Percentiles rank a stretch among this genome's conserved stretches.
phyloP scores from a whole-genome alignment of 768 basidiomycete genomes.

The Pleurotus platypus region DNA sequence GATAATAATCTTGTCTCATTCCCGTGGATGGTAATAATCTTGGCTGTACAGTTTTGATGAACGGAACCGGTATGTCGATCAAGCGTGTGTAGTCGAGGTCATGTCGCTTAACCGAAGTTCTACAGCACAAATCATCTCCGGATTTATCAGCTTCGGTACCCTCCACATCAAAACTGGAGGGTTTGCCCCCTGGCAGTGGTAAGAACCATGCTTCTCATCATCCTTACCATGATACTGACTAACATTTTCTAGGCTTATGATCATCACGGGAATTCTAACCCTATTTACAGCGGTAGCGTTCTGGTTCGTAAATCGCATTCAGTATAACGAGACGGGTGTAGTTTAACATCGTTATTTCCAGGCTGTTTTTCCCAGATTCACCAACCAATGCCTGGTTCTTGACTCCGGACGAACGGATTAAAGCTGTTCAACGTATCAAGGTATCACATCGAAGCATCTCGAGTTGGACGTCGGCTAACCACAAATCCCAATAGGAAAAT shows the following conservation, averaged over 20 bases:
- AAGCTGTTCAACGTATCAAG: constrained; percentile 54
- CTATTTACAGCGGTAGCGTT: constrained; percentile 47
- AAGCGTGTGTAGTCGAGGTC: neutral
- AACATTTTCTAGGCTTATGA: constrained; percentile 49
- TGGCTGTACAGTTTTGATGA: constrained; percentile 57
- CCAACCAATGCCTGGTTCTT: constrained; percentile 61
- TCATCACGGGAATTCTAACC: constrained; percentile 63
- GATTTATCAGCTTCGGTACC: constrained; percentile 64
- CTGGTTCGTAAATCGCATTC: constrained; percentile 37
- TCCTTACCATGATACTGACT: neutral
- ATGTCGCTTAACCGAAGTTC: neutral
- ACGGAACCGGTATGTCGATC: constrained; percentile 51
- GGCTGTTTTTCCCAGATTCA: constrained; percentile 59
- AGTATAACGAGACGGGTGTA: neutral
- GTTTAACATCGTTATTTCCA: constrained; percentile 18
- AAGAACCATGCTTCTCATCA: neutral
- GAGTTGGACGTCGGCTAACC: no score
- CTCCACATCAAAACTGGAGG: constrained; percentile 53
- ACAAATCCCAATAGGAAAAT: constrained; percentile 41
- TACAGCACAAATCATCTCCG: constrained; percentile 65
- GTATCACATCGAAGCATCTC: constrained; percentile 20
- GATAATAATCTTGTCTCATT: neutral
- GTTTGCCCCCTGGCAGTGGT: constrained; percentile 78
- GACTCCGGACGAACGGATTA: constrained; percentile 43
- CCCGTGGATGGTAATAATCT: neutral